Evolutionary conservation across 163 green algal genomes (phyloP).

Genomic region (Chlamydomonas reinhardtii): DNA sequence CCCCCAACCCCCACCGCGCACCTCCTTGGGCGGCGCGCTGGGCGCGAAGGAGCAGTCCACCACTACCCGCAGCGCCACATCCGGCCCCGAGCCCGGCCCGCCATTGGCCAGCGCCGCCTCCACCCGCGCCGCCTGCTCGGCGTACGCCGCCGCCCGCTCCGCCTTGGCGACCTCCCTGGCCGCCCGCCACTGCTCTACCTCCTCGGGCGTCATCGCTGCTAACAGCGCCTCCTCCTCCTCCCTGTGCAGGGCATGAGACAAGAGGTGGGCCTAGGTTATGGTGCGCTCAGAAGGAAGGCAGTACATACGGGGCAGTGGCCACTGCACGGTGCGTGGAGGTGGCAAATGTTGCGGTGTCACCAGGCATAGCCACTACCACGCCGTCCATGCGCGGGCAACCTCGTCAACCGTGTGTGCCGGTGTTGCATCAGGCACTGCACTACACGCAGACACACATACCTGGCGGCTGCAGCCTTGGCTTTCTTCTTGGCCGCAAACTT

Average conservation of each 20-base stretch:
- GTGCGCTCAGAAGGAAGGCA: no score
- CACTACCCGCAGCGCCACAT: not conserved
- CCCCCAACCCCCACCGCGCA: not conserved
- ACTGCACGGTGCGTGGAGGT: no score
- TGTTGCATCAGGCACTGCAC: no score
- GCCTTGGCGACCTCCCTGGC: not conserved
- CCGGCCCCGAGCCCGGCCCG: not conserved
- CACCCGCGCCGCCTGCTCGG: constrained; percentile 8
- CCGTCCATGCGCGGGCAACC: no score
- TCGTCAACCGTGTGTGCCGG: no score
- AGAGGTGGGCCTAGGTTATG: no score
- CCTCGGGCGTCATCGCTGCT: not conserved
- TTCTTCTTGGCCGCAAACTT: not conserved
- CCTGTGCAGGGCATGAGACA: not conserved
- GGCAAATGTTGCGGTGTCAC: no score
- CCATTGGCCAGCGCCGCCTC: constrained; percentile 14
- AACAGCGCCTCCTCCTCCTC: not conserved
- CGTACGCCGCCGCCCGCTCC: not conserved
- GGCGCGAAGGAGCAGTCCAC: constrained; percentile 44
- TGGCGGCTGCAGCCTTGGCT: not conserved
- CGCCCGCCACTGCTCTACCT: not conserved
- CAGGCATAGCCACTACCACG: no score
- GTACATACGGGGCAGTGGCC: no score
- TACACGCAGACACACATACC: not conserved
- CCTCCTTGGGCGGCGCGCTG: constrained; percentile 29